These are phyloP conservation scores for Adenanthera pavonina DNA, from an alignment of 306 rosid genomes.

Conservation along the genomic window DNA sequence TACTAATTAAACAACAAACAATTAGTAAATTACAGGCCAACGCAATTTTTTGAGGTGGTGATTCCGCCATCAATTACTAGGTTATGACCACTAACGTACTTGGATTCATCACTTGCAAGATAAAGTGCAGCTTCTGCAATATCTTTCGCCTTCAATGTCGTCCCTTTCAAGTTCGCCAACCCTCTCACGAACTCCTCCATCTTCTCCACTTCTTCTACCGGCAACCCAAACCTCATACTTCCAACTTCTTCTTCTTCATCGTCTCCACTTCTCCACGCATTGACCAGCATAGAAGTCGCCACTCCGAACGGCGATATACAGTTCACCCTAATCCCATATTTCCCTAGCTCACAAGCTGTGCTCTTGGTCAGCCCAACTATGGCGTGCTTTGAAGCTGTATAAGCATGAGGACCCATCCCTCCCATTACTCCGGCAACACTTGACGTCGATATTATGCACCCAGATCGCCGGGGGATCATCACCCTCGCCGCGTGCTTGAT, in stretches of 20 bases:
- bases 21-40: constrained; percentile 50
- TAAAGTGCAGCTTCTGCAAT: constrained; percentile 92
- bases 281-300: constrained; percentile 86
- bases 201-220: constrained; percentile 66
- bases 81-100: constrained; percentile 90
- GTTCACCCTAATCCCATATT: constrained; percentile 77
- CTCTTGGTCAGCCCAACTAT: constrained; percentile 88
- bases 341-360: constrained; percentile 80
- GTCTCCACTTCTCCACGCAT: constrained; percentile 64
- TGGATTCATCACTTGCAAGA: constrained; percentile 94
- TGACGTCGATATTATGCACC: constrained; percentile 74
- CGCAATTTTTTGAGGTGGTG: constrained; percentile 78
- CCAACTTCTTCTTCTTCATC: constrained; percentile 37
- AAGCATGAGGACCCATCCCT: constrained; percentile 90
- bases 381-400: constrained; percentile 92
- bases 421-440: constrained; percentile 85
- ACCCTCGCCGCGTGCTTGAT: constrained; percentile 85
- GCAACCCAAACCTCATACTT: constrained; percentile 52
- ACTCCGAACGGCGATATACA: constrained; percentile 93
- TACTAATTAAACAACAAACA: background rate
- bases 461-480: constrained; percentile 70
- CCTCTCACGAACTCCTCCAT: constrained; percentile 88
- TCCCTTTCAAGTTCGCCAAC: constrained; percentile 71
- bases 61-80: constrained; percentile 94
- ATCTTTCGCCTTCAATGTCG: constrained; percentile 69